A percentile compares a stretch with the other conserved stretches of the same genome.
phyloP scores from a whole-genome alignment of 257 asterid genomes.

The Parsonsia alboflavescens region DNA sequence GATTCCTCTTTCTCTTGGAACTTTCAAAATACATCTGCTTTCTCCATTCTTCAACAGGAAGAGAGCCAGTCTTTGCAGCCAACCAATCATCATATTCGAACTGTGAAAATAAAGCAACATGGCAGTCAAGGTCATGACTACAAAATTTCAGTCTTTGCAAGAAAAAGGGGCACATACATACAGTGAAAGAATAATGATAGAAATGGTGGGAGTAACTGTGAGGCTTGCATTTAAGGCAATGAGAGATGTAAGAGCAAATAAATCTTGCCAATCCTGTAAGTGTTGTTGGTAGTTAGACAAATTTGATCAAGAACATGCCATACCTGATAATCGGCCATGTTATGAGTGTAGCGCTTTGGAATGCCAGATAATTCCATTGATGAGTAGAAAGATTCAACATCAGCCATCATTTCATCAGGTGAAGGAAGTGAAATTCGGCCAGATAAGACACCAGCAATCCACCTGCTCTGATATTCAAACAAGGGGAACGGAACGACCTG shows the following conservation, averaged over 20 bases:
- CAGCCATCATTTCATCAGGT: slow-evolving; percentile 56
- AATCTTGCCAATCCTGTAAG: background rate
- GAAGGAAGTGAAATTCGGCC: slow-evolving; percentile 67
- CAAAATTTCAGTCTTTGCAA: no score
- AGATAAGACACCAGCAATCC: slow-evolving; percentile 84
- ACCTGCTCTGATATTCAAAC: slow-evolving; percentile 74
- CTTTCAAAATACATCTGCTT: slow-evolving; percentile 58
- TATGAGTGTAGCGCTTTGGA: slow-evolving; percentile 77
- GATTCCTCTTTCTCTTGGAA: slow-evolving; percentile 43
- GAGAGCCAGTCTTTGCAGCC: slow-evolving; percentile 53
- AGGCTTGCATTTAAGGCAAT: background rate
- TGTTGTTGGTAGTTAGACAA: background rate
- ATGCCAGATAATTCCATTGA: slow-evolving; percentile 48
- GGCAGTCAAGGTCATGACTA: background rate
- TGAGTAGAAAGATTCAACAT: slow-evolving; percentile 60
- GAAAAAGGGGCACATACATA: no score
- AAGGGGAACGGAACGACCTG: slow-evolving; percentile 86
- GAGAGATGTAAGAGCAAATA: background rate
- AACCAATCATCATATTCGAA: slow-evolving; percentile 83
- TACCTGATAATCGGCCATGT: slow-evolving; percentile 66
- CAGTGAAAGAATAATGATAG: no score
- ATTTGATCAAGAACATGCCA: background rate
- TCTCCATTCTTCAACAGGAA: slow-evolving; percentile 73
- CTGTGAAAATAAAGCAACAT: slow-evolving; percentile 29
- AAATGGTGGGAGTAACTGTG: no score